These are phyloP conservation scores for Kwoniella dendrophila DNA, from an alignment of 768 basidiomycete genomes.

Conservation along the genomic window DNA sequence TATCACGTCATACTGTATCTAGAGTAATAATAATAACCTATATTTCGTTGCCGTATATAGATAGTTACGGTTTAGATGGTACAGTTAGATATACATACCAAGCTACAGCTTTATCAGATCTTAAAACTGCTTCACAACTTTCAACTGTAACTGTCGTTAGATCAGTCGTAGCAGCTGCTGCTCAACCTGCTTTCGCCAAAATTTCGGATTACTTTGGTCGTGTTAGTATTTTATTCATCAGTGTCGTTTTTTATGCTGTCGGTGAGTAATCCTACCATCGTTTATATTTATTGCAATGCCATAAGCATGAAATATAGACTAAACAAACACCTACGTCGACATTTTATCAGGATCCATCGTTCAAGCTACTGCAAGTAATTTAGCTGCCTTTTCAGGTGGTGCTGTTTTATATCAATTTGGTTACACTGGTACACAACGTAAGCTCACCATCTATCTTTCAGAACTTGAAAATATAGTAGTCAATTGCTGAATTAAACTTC, in stretches of 20 bases:
- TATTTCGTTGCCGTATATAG: conserved; percentile 1
- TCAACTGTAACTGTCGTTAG: conserved; percentile 52
- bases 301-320: too few relatives aligned
- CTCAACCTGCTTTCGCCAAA: conserved; percentile 44
- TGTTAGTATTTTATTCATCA: conserved; percentile 40
- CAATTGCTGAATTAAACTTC: neutral
- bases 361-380: conserved; percentile 36
- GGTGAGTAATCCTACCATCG: too few relatives aligned
- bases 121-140: conserved; percentile 24
- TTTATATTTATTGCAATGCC: neutral
- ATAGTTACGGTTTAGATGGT: conserved; percentile 28
- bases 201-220: conserved; percentile 54
- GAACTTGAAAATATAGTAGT: conserved; percentile 29
- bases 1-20: neutral
- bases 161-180: conserved; percentile 46
- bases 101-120: conserved; percentile 27
- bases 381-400: conserved; percentile 49
- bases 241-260: conserved; percentile 48
- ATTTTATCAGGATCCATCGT: conserved; percentile 46
- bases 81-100: conserved; percentile 27
- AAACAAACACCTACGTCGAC: neutral
- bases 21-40: neutral
- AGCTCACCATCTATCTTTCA: conserved; percentile 3
- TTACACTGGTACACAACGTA: conserved; percentile 35
- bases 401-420: conserved; percentile 53